Evolutionary conservation across 2,329 filamentous ascomycete species (phyloP), one percentile per base, ranked within the genome.

Genomic region (Drechslerella stenobrocha): DNA sequence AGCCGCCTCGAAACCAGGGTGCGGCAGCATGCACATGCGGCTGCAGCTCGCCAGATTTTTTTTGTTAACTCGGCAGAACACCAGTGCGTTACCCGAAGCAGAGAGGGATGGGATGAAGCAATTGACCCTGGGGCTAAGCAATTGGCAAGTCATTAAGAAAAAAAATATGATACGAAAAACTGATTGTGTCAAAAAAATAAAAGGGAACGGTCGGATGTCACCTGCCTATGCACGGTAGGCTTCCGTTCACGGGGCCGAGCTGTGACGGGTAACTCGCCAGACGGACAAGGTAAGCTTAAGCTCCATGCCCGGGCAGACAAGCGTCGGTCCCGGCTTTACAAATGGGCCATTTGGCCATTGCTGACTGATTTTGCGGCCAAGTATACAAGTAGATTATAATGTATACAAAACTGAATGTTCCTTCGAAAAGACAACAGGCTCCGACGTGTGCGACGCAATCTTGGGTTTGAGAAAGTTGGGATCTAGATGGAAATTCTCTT

Each of bases 91-190:
- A 42, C 13, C 18, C 4, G 18, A 37, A 37, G 3, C 37, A n/a
- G 37, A 42, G 9, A n/a, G 8, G 9, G 18, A 18, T 18, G 22
- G 37, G 37, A 20, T 9, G 13, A 42, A 3, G n/a, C 37, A 18
- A 13, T n/a, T 37, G 3, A 15, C 4, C 13, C 3, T 37, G 15
- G 15, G 13, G 11, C 3, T 13, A 5, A 13, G 3, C 11, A 15
- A 4, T 37, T 4, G 34, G 34, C 34, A 4, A 13, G 34, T 42
- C 37, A 20, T 5, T 20, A 42, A 20, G 20, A 23, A 37, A 22
- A 30, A 52, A 52, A 64, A 64, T 48, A 42, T 50, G 58, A 52
- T 51, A 56, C 45, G 50, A 46, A 51, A n/a, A n/a, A n/a, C n/a
- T n/a, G n/a, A n/a, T n/a, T 55, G 40, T 30, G 28, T 45, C 35